phyloP scores from a whole-genome alignment of 148 eudicot species.

The Chenopodium berlandieri region DNA sequence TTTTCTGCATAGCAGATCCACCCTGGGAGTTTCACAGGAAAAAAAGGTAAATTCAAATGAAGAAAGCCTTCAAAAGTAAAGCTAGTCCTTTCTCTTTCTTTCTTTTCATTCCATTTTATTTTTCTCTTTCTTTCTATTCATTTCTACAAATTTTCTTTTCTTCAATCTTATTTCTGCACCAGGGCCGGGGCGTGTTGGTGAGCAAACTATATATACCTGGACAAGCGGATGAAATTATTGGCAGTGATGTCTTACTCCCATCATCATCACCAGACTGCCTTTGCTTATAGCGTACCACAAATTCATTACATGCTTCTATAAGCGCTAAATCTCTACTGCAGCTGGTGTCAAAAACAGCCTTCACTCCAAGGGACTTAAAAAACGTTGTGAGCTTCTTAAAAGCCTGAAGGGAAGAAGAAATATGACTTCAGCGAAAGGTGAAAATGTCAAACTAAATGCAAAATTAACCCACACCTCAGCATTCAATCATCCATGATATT shows the following conservation, averaged over 20 bases:
- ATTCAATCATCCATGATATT: background rate
- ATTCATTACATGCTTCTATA: conserved; percentile 90
- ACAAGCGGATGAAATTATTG: conserved; percentile 92
- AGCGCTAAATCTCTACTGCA: conserved; percentile 88
- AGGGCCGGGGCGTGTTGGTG: background rate
- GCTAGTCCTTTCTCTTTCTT: background rate
- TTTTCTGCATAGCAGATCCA: conserved; percentile 99
- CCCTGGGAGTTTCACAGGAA: conserved; percentile 46
- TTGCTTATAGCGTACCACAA: conserved; percentile 68
- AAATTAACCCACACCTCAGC: background rate
- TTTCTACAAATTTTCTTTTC: too few relatives aligned
- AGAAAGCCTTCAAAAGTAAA: background rate
- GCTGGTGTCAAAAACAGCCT: conserved; percentile 90
- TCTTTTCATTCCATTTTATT: background rate
- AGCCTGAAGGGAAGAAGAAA: conserved; percentile 46
- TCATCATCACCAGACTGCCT: conserved; percentile 39
- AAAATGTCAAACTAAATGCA: background rate
- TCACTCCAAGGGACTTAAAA: conserved; percentile 90
- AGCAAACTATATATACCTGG: conserved; percentile 62
- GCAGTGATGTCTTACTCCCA: conserved; percentile 45
- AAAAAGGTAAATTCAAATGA: background rate
- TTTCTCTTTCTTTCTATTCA: background rate
- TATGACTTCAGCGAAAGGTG: background rate
- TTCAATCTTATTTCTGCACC: too few relatives aligned
- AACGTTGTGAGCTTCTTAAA: conserved; percentile 81